phyloP scores from a whole-genome alignment of 2,329 filamentous ascomycete genomes.

The Aphanocladium album region DNA sequence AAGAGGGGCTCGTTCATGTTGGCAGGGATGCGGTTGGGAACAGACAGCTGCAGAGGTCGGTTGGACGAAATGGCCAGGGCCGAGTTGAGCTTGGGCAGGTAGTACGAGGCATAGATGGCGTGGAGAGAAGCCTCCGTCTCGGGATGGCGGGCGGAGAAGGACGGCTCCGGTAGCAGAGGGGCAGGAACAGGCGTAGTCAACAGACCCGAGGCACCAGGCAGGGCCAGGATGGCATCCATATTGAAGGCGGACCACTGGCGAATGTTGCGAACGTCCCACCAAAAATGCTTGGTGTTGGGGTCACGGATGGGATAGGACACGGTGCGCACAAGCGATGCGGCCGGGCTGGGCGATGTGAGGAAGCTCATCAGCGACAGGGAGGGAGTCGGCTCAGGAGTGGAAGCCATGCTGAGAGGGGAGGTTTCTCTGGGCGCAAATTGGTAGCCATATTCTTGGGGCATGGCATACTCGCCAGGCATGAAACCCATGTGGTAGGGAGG shows the following conservation, averaged over 20 bases:
- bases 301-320: slow-evolving; percentile 65
- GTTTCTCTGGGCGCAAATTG: slow-evolving; percentile 42
- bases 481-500: slow-evolving; percentile 75
- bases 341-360: slow-evolving; percentile 73
- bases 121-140: slow-evolving; percentile 75
- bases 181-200: slow-evolving; percentile 64
- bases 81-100: slow-evolving; percentile 81
- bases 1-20: slow-evolving; percentile 54
- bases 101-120: slow-evolving; percentile 69
- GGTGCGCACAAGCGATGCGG: slow-evolving; percentile 74
- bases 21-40: slow-evolving; percentile 30
- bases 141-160: slow-evolving; percentile 58
- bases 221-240: slow-evolving; percentile 61
- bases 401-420: slow-evolving; percentile 38
- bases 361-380: slow-evolving; percentile 72
- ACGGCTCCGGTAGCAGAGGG: slow-evolving; percentile 55
- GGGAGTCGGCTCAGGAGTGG: slow-evolving; percentile 41
- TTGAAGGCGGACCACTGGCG: slow-evolving; percentile 80
- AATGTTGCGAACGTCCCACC: slow-evolving; percentile 92
- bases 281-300: slow-evolving; percentile 75
- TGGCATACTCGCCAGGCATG: slow-evolving; percentile 18
- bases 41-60: slow-evolving; percentile 51
- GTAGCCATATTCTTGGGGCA: slow-evolving; percentile 36
- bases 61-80: slow-evolving; percentile 73
- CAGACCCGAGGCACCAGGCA: slow-evolving; percentile 67